Evolutionary conservation across 2,329 filamentous ascomycete genomes (phyloP).

Genomic region (Ceratocystis lukuohia): DNA sequence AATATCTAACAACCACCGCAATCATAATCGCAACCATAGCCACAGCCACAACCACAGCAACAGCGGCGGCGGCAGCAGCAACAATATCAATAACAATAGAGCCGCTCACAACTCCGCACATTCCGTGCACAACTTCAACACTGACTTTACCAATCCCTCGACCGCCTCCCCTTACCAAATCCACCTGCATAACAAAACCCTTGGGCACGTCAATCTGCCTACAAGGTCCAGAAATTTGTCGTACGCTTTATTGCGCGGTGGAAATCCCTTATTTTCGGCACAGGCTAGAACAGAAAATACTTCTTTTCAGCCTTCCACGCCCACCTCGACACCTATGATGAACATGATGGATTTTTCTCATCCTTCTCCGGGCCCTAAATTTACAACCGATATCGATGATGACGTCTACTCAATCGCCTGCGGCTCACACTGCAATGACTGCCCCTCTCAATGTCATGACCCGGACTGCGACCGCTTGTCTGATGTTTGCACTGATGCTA

Average conservation of each 20-base stretch:
- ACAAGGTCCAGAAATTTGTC: slow-evolving; percentile 1
- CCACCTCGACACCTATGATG: slow-evolving; percentile 1
- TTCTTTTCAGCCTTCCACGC: neutral
- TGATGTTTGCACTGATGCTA: slow-evolving; percentile 30
- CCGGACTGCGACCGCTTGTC: slow-evolving; percentile 26
- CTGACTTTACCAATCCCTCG: neutral
- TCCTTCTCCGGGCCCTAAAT: neutral
- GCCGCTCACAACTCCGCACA: neutral
- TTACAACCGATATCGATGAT: slow-evolving; percentile 19
- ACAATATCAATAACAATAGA: neutral
- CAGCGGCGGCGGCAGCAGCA: neutral
- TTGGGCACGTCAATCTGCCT: slow-evolving; percentile 3
- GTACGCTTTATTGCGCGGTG: neutral
- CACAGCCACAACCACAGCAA: neutral
- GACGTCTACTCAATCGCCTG: slow-evolving; percentile 27
- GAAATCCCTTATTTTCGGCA: slow-evolving; percentile 7
- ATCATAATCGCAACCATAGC: neutral
- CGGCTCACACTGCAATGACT: slow-evolving; percentile 27
- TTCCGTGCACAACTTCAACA: slow-evolving; percentile 6
- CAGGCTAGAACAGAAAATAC: neutral
- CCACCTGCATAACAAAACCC: slow-evolving; percentile 4
- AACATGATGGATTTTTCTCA: slow-evolving; percentile 3
- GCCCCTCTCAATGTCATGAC: slow-evolving; percentile 29
- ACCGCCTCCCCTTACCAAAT: slow-evolving; percentile 5
- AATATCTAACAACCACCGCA: neutral